Conservation (phyloP, 768 basidiomycete genomes). For the Tulasnella sp. region DNA sequence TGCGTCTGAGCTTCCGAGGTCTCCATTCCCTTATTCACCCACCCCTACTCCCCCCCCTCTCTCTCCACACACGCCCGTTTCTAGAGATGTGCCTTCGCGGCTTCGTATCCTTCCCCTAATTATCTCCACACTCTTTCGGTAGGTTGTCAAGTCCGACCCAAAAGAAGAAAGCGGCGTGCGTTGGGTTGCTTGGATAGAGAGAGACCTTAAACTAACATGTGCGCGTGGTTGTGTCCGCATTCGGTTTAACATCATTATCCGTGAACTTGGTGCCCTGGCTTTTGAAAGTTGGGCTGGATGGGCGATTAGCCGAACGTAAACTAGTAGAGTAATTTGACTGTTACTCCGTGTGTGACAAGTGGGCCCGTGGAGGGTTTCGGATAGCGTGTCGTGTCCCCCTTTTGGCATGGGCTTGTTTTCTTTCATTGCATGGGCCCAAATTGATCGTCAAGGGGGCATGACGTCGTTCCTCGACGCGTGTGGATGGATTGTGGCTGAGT, state of each 20-base stretch:
- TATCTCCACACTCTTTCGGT: neutral
- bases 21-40: conserved; percentile 4
- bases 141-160: neutral
- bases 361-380: neutral
- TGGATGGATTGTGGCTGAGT: neutral
- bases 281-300: neutral
- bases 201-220: neutral
- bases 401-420: neutral
- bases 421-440: neutral
- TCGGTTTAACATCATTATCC: neutral
- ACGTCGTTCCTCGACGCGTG: neutral
- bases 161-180: neutral
- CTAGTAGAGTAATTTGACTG: neutral
- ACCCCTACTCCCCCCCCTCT: neutral
- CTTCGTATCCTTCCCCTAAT: neutral
- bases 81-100: neutral
- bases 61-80: neutral
- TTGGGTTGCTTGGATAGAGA: neutral
- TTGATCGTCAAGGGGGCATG: conserved; percentile 1
- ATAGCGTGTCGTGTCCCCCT: neutral
- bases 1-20: conserved; percentile 1
- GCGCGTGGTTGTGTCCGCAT: neutral
- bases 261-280: neutral
- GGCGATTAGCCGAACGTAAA: neutral
- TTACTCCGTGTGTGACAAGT: neutral